Evolutionary conservation across 805 yeast genomes (phyloP).

Genomic region (Candida qinlingensis): DNA sequence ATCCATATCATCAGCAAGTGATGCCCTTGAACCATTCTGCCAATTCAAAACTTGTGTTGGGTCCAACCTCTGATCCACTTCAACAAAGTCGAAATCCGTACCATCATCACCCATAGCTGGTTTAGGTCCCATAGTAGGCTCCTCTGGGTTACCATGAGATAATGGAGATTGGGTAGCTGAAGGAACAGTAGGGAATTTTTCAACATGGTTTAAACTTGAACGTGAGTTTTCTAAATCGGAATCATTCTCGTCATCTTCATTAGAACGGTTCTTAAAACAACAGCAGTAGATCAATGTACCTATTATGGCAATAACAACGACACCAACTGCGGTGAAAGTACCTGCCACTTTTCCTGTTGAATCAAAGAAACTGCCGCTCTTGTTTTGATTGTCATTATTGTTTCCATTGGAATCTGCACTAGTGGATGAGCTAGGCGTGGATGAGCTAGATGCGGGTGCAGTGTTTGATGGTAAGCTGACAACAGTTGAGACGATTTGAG

Average conservation of each 20-base stretch:
- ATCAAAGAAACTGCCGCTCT: constrained; percentile 45
- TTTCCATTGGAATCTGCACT: constrained; percentile 5
- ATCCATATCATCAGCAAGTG: constrained; percentile 52
- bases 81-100: constrained; percentile 22
- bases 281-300: constrained; percentile 39
- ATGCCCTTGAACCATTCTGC: constrained; percentile 40
- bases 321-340: constrained; percentile 68
- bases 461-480: constrained; percentile 20
- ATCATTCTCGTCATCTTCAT: constrained; percentile 9
- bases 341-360: constrained; percentile 76
- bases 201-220: background rate
- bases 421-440: constrained; percentile 7
- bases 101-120: constrained; percentile 6
- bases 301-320: constrained; percentile 46
- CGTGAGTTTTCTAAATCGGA: constrained; percentile 12
- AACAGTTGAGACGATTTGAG: constrained; percentile 23
- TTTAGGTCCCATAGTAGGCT: constrained; percentile 1
- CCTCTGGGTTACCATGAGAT: background rate
- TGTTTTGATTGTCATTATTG: constrained; percentile 22
- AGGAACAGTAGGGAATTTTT: background rate
- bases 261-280: constrained; percentile 26
- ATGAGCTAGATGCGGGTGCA: constrained; percentile 10
- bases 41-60: constrained; percentile 46
- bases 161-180: background rate
- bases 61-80: constrained; percentile 58